Base-by-base conservation (phyloP, 352 stramenopile genomes). In the Pythium angustatum region DNA sequence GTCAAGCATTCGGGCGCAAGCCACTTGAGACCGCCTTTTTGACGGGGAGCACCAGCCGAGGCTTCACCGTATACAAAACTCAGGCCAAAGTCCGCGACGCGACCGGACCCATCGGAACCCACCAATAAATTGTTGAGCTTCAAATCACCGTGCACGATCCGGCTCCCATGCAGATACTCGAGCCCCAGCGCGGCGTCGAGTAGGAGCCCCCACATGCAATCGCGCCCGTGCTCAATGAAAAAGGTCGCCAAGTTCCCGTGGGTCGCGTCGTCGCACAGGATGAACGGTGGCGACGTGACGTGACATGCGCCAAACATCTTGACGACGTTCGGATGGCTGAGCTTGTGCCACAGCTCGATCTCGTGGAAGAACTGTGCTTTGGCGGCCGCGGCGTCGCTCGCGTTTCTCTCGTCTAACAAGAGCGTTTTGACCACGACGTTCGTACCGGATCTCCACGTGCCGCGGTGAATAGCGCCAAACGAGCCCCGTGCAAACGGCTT, bases 141-240 rank as follows among this genome's bases (percentile, higher is more conserved):
- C 21, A 97, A 71, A 49, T 96, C 81, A 5, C 82, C 79, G 54
- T 96, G 87, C 5, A 63, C 56, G 0, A 63, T 24, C 5, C 24
- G 28, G 31, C 56, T 56, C 19, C 34, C 63, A 72, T 85, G 85
- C 28, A 88, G 67, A 57, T 79, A 93, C 11, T 52, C 36, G 2
- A 96, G 62, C 6, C 79, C 85, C 9, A 75, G 51, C 1, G 67
- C 64, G 10, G 71, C 62, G 31, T 74, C 59, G 40, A 71, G 64
- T n/a, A 84, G 41, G 12, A 76, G 19, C 7, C 43, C 43, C 58
- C 60, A 74, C 52, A 69, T 64, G 19, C 9, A 28, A 4, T 57
- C 24, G 8, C 55, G 14, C 26, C 30, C 21, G 41, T 30, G 30
- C 5, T 40, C 2, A n/a, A 17, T 15, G 9, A 60, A 7, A 30